Base-by-base conservation (phyloP, 73 alveolate species). In the Symbiodinium pilosum region DNA sequence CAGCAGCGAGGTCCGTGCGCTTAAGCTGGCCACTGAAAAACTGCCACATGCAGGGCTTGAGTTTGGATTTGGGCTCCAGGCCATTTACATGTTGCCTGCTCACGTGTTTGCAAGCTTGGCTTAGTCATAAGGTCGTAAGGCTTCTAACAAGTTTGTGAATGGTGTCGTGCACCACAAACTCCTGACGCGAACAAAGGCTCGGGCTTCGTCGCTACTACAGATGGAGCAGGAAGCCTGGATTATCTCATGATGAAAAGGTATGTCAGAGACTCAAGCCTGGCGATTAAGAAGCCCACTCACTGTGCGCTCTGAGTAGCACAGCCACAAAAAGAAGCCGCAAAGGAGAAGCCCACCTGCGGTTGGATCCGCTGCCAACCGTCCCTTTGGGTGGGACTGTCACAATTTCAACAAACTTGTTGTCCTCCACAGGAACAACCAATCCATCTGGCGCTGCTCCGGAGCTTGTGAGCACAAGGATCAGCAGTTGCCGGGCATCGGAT, bases 331-430 rank as follows among this genome's bases (percentile, higher is more conserved):
- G 81, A 64, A 64, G 81, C 81, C 81, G 30, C 81, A 5, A 26
- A 16, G 81, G 9, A 14, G 21, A 47, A 64, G 81, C 34, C 81
- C 81, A n/a, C 81, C 81, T 26, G 30, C 34, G 38, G 81, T 38
- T 64, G 81, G 81, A 32, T 24, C 34, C 81, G 81, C 86, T 32
- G 86, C 95, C 95, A 68, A 88, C 95, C 38, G 95, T 88, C 59
- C 95, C 95, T 88, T 88, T 88, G 87, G 95, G 95, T 39, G 95
- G 95, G 34, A 28, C 51, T 26, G 95, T 88, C 95, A 64, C 95
- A 5, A 71, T 88, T 21, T 88, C 95, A 59, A 64, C 87, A 36
- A 40, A 88, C 44, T 56, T 68, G 44, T 43, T 84, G 20, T 88
- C 95, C 86, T 59, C 95, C 47, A 88, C n/a, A 20, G 95, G 95